Evolutionary conservation across 1,139 yeast species (phyloP), one percentile per base, ranked within the genome.

Genomic region (Debaryomycetaceae sp.): DNA sequence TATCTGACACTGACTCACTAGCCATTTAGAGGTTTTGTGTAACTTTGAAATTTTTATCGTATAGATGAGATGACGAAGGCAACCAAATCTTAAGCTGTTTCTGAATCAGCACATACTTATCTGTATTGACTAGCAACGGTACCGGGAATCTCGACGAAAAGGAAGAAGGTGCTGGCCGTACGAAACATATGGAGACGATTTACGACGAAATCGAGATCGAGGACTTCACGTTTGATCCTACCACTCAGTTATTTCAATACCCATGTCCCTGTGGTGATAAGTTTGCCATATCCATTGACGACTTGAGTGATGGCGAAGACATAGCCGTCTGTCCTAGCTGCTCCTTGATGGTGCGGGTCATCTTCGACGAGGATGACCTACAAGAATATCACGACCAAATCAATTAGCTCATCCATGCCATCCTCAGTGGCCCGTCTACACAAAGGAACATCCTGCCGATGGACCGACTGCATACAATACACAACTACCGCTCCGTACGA

Each of bases 241-340:
- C 73, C 27, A 82, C 87, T 9, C 90, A 85, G 63, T 68, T 89
- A 38, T 89, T 91, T 66, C 87, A 89, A 48, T 93, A 91, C 57
- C 99, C 99, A 5, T 93, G 99, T 72, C 99, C 99, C 0, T 93
- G 99, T 66, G 99, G 99, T 27, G 99, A 95, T 65, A 75, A 83
- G 58, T 93, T 93, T 66, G 96, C 95, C 61, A 87, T 93, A 38
- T 75, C 81, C 33, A 74, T 93, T 43, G 95, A 86, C 56, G 99
- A 95, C 60, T 72, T 95, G 64, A 73, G 76, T 50, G 97, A 90
- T 55, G 99, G 97, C 5, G 95, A 87, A 55, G 93, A 89, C 50
- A 83, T 90, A 41, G 99, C 99, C 0, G 95, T 91, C 20, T 93
- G 99, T 66, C 99, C 99, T 22, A 84, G 95, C 46, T 93, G 99